Base-by-base conservation (phyloP, 2,329 filamentous ascomycete genomes). In the Calonectria henricotiae region DNA sequence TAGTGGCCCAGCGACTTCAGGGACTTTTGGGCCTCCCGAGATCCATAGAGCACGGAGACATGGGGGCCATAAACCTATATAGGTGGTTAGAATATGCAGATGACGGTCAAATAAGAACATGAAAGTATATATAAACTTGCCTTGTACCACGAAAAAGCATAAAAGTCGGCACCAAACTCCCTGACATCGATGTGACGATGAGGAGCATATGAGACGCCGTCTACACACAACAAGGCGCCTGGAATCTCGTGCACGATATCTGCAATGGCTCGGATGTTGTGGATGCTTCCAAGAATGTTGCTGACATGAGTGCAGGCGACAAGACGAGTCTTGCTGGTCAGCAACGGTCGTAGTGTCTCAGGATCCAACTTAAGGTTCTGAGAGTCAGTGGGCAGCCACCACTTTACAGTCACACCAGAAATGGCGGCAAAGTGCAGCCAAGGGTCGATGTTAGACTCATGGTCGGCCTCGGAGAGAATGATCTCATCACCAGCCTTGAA, bases 401-500 rank as follows among this genome's bases (percentile, higher is more conserved):
- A 94, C 77, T 91, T 93, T 51, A 95, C 79, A 0, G 82, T 86
- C 6, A 94, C 84, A 4, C 87, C 86, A 54, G 90, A 86, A 15
- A 88, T 86, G 35, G 86, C 81, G 2, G 93, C 93, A 30, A 95
- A 86, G 61, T 89, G 87, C 0, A 94, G 83, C 94, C 93, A 96
- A 0, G 93, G 87, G 1, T 91, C 89, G 67, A 93, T 90, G 78
- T 95, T 94, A 43, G 93, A 91, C 82, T 95, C 93, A 77, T 96
- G 93, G 79, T 95, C 93, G 65, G 94, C 84, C 67, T 87, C 88
- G 0, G 92, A 94, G 12, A 95, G 78, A 71, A 96, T 84, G 60
- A 96, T 86, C 77, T 94, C 92, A 70, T 91, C 89, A 49, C 89
- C 89, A 2, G 84, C 79, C 12, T 83, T 76, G 77, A 91, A 89